Evolutionary conservation across 2,329 filamentous ascomycete species (phyloP), one percentile per base, ranked within the genome.

Genomic region (Botrytis fragariae): DNA sequence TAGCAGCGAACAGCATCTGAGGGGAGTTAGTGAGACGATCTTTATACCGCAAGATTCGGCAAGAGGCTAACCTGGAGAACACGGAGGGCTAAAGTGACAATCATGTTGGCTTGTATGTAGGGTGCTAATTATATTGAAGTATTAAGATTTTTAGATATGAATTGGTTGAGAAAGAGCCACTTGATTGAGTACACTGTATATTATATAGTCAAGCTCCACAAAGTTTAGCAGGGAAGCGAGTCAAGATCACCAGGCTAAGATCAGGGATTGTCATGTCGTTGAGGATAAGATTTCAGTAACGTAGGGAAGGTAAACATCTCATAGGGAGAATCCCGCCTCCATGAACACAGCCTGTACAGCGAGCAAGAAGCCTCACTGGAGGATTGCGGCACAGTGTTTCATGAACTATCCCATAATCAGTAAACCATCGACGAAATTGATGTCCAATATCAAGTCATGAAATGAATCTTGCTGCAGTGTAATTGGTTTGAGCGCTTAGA

Each of bases 1-100:
- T 73, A 42, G 68, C 73, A 10, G 74, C 74, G 61, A 80, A 75
- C n/a, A 80, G 25, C 9, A 79, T 4, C 76, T 79, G 48, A 8
- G 18, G 29, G 18, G 37, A n/a, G 29, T 72, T 59, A 72, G 48
- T 45, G 25, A 44, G 6, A 48, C 32, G n/a, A 8, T 14, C 29
- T 29, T 9, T 16, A 25, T 32, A 9, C 37, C 14, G 63, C 12
- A 39, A 25, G 20, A 12, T 76, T 16, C 64, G 29, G 29, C 29
- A 29, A 25, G 32, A 20, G 25, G 54, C 68, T 45, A 74, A 77
- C 76, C 69, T 78, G 77, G 35, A 76, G 59, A 39, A 72, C 74
- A 39, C 78, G 76, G 60, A 73, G 44, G 32, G 67, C 76, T 37
- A 78, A 69, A 61, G 75, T 78, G 63, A 77, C 71, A 70, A 79